These are phyloP conservation scores for Starmera dryadoides DNA, from an alignment of 805 yeast genomes.

Conservation along the genomic window DNA sequence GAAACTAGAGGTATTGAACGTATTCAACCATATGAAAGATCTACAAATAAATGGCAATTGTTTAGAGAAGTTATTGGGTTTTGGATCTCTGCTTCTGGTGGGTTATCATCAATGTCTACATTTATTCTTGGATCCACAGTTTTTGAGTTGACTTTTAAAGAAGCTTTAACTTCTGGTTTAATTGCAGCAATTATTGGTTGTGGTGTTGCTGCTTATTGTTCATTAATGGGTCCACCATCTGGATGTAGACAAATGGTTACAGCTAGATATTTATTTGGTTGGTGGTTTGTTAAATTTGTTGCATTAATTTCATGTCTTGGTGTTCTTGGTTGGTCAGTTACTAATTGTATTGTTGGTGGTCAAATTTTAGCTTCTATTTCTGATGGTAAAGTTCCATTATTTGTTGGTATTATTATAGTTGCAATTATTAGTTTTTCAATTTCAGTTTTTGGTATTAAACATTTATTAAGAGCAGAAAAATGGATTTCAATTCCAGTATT, in stretches of 20 bases:
- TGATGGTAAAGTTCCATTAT: slow-evolving; percentile 56
- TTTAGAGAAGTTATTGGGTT: slow-evolving; percentile 53
- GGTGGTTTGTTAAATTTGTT: slow-evolving; percentile 76
- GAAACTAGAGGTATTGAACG: slow-evolving; percentile 80
- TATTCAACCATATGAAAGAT: slow-evolving; percentile 58
- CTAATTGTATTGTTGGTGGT: slow-evolving; percentile 86
- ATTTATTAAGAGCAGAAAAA: slow-evolving; percentile 61
- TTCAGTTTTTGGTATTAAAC: slow-evolving; percentile 73
- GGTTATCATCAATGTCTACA: slow-evolving; percentile 84
- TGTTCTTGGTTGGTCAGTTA: slow-evolving; percentile 88
- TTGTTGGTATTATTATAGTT: slow-evolving; percentile 70
- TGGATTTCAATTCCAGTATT: slow-evolving; percentile 62
- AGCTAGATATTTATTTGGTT: slow-evolving; percentile 74
- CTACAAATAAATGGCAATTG: slow-evolving; percentile 27
- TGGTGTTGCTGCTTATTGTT: slow-evolving; percentile 71
- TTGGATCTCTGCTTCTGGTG: slow-evolving; percentile 84
- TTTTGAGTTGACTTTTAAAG: slow-evolving; percentile 61
- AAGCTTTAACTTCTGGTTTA: slow-evolving; percentile 55
- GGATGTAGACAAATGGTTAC: slow-evolving; percentile 88
- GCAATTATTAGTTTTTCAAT: slow-evolving; percentile 56
- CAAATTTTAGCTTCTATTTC: slow-evolving; percentile 67
- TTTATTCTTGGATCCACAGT: slow-evolving; percentile 69
- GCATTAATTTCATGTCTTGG: slow-evolving; percentile 69
- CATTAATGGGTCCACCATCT: slow-evolving; percentile 84
- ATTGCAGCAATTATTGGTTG: slow-evolving; percentile 65